Conservation (phyloP, 2,329 filamentous ascomycete genomes). For the Pseudogymnoascus sp. region DNA sequence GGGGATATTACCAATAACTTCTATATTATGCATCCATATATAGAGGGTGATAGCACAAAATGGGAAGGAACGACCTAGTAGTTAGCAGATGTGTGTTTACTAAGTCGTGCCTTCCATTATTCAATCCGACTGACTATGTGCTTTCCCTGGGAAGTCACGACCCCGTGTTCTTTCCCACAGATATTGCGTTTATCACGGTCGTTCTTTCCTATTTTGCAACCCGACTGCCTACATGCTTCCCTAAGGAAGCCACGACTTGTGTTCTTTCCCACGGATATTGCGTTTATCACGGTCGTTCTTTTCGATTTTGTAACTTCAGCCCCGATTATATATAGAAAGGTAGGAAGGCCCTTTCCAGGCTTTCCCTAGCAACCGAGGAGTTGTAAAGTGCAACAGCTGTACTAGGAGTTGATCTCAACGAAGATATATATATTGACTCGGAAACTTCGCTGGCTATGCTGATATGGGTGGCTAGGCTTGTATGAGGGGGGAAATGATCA, state of each 20-base stretch:
- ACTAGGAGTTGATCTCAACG: too few species aligned
- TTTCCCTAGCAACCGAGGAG: too few species aligned
- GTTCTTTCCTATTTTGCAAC: neutral
- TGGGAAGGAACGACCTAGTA: neutral
- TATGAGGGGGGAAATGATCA: too few species aligned
- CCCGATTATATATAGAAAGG: too few species aligned
- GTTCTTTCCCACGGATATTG: neutral
- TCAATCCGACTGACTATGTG: neutral
- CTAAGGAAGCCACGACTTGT: neutral
- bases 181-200: neutral
- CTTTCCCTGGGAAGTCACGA: neutral
- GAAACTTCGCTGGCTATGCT: too few species aligned
- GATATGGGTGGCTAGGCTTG: too few species aligned
- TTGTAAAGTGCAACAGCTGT: too few species aligned
- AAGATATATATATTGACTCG: too few species aligned
- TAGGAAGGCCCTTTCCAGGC: too few species aligned
- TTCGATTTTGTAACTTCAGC: too few species aligned
- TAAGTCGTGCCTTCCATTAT: neutral
- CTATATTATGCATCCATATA: neutral
- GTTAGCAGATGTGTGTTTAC: neutral
- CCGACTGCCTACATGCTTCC: neutral
- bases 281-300: too few species aligned
- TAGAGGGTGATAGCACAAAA: neutral
- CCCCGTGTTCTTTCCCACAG: too few species aligned
- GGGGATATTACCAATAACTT: neutral